Conservation (phyloP, 768 basidiomycete genomes). For the Mycena olivaceomarginata region DNA sequence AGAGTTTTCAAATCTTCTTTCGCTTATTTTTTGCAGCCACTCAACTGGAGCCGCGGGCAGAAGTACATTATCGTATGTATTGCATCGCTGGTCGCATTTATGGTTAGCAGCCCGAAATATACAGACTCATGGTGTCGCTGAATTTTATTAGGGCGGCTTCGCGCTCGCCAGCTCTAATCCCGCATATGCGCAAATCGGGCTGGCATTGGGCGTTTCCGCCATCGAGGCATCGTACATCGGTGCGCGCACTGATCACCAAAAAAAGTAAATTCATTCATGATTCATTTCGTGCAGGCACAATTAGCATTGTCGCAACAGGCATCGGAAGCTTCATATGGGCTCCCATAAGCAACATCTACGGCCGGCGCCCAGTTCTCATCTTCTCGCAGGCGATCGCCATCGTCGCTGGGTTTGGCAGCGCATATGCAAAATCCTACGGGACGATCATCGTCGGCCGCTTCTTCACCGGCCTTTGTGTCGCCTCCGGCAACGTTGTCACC, state of each 20-base stretch:
- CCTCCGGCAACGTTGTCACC: conserved; percentile 39
- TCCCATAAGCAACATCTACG: conserved; percentile 49
- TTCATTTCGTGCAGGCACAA: conserved; percentile 36
- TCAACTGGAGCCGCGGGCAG: conserved; percentile 47
- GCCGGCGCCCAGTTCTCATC: conserved; percentile 48
- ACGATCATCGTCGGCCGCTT: conserved; percentile 38
- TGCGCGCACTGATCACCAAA: neutral
- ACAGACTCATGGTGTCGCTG: neutral
- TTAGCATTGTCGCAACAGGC: conserved; percentile 43
- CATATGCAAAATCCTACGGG: conserved; percentile 41
- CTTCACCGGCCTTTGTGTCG: conserved; percentile 42
- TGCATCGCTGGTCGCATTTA: conserved; percentile 44
- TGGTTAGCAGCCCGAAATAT: conserved; percentile 26
- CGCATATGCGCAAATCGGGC: conserved; percentile 42
- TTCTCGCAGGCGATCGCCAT: conserved; percentile 44
- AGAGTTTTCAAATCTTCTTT: neutral
- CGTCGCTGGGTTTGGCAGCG: conserved; percentile 39
- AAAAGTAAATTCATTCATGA: neutral
- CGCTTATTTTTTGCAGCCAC: conserved; percentile 33
- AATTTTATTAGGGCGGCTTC: conserved; percentile 30
- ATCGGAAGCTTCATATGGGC: conserved; percentile 48
- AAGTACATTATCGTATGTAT: conserved; percentile 43
- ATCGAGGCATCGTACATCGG: conserved; percentile 40
- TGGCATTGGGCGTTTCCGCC: conserved; percentile 21
- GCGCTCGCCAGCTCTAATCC: conserved; percentile 44